Percentiles rank a stretch among this genome's conserved stretches.
These are phyloP conservation scores for Calonectria montana DNA, from an alignment of 2,329 filamentous ascomycete genomes.

Conservation along the genomic window DNA sequence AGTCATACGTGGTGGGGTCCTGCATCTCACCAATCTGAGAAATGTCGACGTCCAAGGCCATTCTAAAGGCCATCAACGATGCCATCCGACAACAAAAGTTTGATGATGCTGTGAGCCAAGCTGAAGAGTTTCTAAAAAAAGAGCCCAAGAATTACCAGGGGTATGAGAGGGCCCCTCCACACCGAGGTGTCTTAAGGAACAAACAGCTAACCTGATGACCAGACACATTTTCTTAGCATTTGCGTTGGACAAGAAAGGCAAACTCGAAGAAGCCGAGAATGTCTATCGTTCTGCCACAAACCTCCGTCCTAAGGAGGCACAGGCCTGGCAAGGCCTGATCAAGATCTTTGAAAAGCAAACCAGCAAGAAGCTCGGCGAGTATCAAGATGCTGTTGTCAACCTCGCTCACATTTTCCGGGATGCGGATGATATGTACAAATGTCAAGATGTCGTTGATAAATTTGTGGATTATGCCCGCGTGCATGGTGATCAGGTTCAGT, in stretches of 20 bases:
- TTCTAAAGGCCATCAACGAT: constrained; percentile 83
- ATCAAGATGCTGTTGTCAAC: constrained; percentile 77
- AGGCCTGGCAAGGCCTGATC: constrained; percentile 91
- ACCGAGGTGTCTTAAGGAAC: constrained; percentile 21
- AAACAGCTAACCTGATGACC: constrained; percentile 25
- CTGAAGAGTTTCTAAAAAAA: constrained; percentile 74
- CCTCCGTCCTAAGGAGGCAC: constrained; percentile 79
- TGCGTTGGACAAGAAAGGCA: constrained; percentile 80
- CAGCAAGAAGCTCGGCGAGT: constrained; percentile 74
- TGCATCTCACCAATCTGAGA: constrained; percentile 27
- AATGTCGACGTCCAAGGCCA: constrained; percentile 74
- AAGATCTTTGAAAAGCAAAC: constrained; percentile 86
- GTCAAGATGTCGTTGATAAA: constrained; percentile 79
- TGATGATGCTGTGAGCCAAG: constrained; percentile 77
- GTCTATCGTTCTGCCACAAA: constrained; percentile 79
- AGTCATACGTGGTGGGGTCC: constrained; percentile 31
- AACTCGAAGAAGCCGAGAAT: constrained; percentile 77
- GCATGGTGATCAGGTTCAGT: constrained; percentile 78
- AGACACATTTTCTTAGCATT: constrained; percentile 90
- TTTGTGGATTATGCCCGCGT: constrained; percentile 79
- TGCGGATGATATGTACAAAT: constrained; percentile 72
- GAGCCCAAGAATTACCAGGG: constrained; percentile 87
- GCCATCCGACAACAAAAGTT: constrained; percentile 83
- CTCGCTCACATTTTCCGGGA: constrained; percentile 81
- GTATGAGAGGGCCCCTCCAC: constrained; percentile 56